Evolutionary conservation across 352 stramenopile genomes (phyloP).

Genomic region (Pythium monospermum): DNA sequence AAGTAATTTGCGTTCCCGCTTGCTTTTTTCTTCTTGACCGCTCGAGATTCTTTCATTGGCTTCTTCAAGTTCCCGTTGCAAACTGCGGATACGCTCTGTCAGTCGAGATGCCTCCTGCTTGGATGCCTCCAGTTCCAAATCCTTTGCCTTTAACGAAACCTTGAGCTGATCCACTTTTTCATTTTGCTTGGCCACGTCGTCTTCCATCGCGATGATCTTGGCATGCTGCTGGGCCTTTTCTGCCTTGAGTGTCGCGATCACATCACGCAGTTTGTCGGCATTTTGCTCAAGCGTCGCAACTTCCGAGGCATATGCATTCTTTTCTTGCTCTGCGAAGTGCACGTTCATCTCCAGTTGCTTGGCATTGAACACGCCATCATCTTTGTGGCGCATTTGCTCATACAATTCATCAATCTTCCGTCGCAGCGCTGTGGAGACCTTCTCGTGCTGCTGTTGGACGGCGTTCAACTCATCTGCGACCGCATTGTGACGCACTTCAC

Average conservation of each 20-base stretch:
- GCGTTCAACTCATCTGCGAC: conserved; percentile 34
- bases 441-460: conserved; percentile 19
- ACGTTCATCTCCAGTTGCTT: conserved; percentile 13
- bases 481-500: conserved; percentile 27
- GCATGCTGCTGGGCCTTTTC: neutral
- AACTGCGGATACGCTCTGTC: conserved; percentile 26
- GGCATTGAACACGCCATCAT: conserved; percentile 16
- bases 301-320: conserved; percentile 3
- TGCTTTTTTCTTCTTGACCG: conserved; percentile 32
- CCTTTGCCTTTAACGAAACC: conserved; percentile 28
- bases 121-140: conserved; percentile 35
- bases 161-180: conserved; percentile 40
- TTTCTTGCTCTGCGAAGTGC: conserved; percentile 18
- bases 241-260: neutral
- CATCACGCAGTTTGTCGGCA: conserved; percentile 6
- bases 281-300: neutral
- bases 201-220: conserved; percentile 9
- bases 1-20: conserved; percentile 48
- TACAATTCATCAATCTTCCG: conserved; percentile 58
- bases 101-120: conserved; percentile 18
- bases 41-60: conserved; percentile 25
- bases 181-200: conserved; percentile 2
- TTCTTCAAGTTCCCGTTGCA: conserved; percentile 26
- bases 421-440: conserved; percentile 27
- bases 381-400: conserved; percentile 40